Percentiles rank a stretch among this genome's conserved stretches.
Conservation (phyloP, 257 asterid species). For the Ballota nigra region DNA sequence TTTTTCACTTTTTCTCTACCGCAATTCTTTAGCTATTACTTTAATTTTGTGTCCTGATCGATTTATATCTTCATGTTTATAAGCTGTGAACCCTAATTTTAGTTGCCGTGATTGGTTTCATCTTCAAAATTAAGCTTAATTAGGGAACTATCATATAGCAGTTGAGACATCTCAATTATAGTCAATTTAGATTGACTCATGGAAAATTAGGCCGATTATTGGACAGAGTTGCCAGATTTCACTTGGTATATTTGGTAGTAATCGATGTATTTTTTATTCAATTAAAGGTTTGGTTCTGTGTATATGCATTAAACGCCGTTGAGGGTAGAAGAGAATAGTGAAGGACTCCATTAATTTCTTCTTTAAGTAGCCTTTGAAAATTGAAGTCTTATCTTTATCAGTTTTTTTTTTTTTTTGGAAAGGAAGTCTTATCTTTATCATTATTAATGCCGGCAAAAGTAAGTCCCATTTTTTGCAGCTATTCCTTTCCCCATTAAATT, state of each 20-base stretch:
- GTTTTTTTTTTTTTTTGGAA: no score
- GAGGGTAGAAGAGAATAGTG: background rate
- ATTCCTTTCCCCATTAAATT: background rate
- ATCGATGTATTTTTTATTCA: background rate
- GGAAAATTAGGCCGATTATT: background rate
- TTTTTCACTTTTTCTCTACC: background rate
- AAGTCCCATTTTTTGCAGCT: background rate
- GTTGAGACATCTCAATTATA: background rate
- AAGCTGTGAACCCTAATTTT: background rate
- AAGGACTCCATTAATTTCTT: no score
- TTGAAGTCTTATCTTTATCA: no score
- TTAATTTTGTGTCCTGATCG: background rate
- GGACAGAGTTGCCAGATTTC: background rate
- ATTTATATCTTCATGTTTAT: background rate
- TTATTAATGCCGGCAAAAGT: constrained; percentile 1
- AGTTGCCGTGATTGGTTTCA: background rate
- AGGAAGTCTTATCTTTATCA: no score
- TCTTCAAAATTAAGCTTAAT: background rate
- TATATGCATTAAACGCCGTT: background rate
- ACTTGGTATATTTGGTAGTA: constrained; percentile 1
- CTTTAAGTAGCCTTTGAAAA: no score
- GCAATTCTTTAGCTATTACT: background rate
- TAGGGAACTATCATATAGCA: background rate
- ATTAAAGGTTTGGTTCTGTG: background rate
- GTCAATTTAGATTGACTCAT: background rate